These are phyloP conservation scores for Colletotrichum paranaense DNA, from an alignment of 2,329 filamentous ascomycete genomes.

Conservation along the genomic window DNA sequence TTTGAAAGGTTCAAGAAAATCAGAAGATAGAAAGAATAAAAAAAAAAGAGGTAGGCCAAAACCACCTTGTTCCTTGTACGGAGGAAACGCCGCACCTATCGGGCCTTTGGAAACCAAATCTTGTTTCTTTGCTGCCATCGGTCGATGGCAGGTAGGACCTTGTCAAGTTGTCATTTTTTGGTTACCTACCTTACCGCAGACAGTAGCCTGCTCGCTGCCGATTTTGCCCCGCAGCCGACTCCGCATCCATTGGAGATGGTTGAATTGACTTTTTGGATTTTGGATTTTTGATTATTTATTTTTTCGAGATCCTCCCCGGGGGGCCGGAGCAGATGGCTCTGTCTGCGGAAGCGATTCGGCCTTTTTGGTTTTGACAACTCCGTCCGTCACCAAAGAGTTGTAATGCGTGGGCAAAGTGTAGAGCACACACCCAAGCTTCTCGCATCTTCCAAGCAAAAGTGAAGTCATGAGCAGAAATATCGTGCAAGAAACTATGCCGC, in stretches of 20 bases:
- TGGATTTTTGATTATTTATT: not conserved
- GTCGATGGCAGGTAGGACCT: not conserved
- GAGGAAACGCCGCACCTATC: conserved; percentile 12
- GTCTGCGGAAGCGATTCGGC: not conserved
- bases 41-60: not conserved
- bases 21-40: not conserved
- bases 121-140: conserved; percentile 9
- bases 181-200: no score
- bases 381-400: not conserved
- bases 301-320: not conserved
- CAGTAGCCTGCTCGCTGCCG: not conserved
- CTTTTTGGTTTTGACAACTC: not conserved
- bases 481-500: not conserved
- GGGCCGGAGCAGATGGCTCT: not conserved
- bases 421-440: no score
- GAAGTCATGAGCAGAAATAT: no score
- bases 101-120: conserved; percentile 24
- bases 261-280: not conserved
- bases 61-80: conserved; percentile 5
- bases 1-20: not conserved
- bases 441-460: no score
- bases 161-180: not conserved
- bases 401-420: no score
- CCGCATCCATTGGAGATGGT: not conserved
- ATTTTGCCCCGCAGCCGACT: not conserved